Evolutionary conservation across 83 land plant genomes (phyloP), one percentile per base, ranked within the genome.

Genomic region (Picea abies): DNA sequence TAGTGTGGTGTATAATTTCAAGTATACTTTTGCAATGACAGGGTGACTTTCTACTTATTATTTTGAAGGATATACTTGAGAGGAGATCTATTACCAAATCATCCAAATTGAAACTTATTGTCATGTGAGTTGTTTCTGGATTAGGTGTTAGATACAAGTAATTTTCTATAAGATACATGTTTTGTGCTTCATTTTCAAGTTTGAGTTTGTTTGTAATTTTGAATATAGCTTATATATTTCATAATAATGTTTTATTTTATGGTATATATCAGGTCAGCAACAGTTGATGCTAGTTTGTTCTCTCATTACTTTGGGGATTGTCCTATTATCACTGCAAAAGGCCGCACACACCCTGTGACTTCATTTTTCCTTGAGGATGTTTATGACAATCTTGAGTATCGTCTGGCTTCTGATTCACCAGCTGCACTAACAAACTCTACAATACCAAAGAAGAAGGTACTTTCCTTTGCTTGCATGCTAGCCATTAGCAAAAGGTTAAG

Each of bases 21-120:
- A 52, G 11, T 64, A 25, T 76, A 37, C 73, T 26, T 63, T 67
- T 60, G 77, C 65, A 8, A 1, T 81, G 25, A 41, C 94, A 96
- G 99, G 99, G 99, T 15, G 99, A 96, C 80, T 96, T 96, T 86
- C 86, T 92, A 66, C 90, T 96, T 5, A 89, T 93, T 83, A 88
- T 96, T 78, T 84, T 96, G 84, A 94, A 90, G 82, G 86, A 93
- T 68, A 83, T 96, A 70, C 68, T 96, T 77, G 90, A 91, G 84
- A 96, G 85, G 81, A 94, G 91, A 84, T 70, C 89, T 65, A 78
- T 60, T 60, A 44, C 25, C 61, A 76, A 88, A 47, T 19, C 63
- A 76, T 61, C 78, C 22, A 93, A 89, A 63, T 83, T 96, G 79
- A 94, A 96, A 86, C 89, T 96, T 32, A 90, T 96, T 82, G 94